Evolutionary conservation across 495 filamentous ascomycete genomes (phyloP).

Genomic region (Haplographium delicatum): DNA sequence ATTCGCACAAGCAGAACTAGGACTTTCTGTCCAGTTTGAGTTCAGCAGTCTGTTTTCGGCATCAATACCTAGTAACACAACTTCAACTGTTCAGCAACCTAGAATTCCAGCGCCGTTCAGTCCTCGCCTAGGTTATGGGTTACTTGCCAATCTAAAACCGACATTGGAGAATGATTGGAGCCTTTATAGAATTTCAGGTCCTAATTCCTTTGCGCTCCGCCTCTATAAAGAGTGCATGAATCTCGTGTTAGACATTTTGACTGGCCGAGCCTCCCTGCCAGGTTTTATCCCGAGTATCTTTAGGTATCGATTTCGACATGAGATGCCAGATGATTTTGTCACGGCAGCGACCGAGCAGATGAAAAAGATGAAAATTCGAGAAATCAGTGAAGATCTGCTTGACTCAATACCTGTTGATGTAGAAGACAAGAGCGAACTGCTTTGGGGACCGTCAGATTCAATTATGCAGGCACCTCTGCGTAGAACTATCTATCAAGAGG

Average conservation of each 20-base stretch:
- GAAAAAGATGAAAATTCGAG: neutral
- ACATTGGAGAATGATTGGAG: neutral
- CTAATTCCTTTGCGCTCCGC: neutral
- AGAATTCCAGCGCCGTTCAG: neutral
- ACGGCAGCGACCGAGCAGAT: neutral
- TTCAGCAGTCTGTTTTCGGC: neutral
- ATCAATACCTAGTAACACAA: neutral
- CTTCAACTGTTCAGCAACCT: neutral
- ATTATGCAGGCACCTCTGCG: neutral
- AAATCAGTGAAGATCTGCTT: neutral
- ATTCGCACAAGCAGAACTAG: neutral
- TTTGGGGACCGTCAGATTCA: neutral
- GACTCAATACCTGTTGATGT: neutral
- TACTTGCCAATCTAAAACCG: neutral
- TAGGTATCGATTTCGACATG: neutral
- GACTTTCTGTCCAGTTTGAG: neutral
- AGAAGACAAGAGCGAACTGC: neutral
- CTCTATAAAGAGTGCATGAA: neutral
- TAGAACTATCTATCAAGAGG: neutral
- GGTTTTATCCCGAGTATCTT: neutral
- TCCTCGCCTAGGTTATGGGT: neutral
- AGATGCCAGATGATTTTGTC: neutral
- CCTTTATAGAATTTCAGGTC: neutral
- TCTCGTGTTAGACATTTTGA: neutral
- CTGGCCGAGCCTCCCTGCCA: neutral